Conservation (phyloP, 1,284 basidiomycete genomes). For the Termitomyces sp. region DNA sequence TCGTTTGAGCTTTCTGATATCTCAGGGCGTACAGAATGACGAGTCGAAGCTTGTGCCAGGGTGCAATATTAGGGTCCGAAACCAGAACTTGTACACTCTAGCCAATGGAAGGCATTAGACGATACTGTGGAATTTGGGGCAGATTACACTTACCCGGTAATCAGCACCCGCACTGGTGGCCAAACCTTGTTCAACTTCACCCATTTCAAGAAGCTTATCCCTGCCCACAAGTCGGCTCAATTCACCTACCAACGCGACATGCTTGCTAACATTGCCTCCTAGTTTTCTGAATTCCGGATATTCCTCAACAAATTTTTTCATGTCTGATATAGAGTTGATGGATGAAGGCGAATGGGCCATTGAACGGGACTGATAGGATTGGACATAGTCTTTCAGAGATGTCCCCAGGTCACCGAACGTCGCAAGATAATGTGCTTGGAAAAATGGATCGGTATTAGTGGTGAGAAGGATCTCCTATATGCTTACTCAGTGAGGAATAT, state of each 20-base stretch:
- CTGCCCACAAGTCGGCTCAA: constrained; percentile 86
- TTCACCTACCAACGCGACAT: constrained; percentile 95
- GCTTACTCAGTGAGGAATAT: neutral
- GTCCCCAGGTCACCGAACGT: constrained; percentile 98
- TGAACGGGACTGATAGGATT: constrained; percentile 88
- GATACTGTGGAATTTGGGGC: neutral
- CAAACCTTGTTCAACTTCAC: constrained; percentile 95
- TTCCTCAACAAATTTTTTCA: constrained; percentile 98
- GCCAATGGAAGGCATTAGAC: neutral
- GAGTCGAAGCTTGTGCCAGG: constrained; percentile 84
- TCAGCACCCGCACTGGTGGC: constrained; percentile 91
- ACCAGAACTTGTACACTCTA: constrained; percentile 80
- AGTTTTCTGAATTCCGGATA: constrained; percentile 97
- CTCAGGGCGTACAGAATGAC: constrained; percentile 94
- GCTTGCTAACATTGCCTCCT: constrained; percentile 97
- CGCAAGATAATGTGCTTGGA: constrained; percentile 84
- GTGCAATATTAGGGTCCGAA: constrained; percentile 59
- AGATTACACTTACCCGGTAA: constrained; percentile 57
- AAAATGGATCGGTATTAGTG: constrained; percentile 91
- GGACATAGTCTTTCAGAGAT: constrained; percentile 89
- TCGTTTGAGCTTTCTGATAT: constrained; percentile 89
- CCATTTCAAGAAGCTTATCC: constrained; percentile 83
- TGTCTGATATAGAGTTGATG: constrained; percentile 95
- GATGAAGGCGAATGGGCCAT: constrained; percentile 72
- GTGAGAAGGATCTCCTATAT: constrained; percentile 90